A percentile compares a stretch with the other conserved stretches of the same genome.
Conservation (phyloP, 768 basidiomycete genomes). For the Phylloporus sp. region DNA sequence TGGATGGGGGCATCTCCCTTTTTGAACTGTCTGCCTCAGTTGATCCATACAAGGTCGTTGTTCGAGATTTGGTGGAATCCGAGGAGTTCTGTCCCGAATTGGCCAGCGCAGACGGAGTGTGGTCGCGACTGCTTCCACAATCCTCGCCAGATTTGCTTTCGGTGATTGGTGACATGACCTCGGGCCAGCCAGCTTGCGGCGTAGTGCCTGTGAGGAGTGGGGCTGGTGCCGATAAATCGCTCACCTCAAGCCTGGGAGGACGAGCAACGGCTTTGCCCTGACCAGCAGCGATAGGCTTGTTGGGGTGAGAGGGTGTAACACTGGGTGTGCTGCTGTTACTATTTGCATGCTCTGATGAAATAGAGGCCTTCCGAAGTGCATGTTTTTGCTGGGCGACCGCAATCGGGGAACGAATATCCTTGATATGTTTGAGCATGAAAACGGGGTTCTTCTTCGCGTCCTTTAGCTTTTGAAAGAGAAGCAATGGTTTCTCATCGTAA, state of each 20-base stretch:
- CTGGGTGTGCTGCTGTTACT: slow-evolving; percentile 18
- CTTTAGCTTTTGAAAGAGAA: slow-evolving; percentile 96
- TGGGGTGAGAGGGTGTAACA: slow-evolving; percentile 15
- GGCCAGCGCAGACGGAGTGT: slow-evolving; percentile 24
- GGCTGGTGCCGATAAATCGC: slow-evolving; percentile 52
- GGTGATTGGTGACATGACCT: slow-evolving; percentile 57
- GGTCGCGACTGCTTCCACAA: slow-evolving; percentile 36
- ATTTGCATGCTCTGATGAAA: slow-evolving; percentile 25
- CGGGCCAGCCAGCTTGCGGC: slow-evolving; percentile 74
- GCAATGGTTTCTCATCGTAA: slow-evolving; percentile 95
- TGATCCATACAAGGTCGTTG: slow-evolving; percentile 14
- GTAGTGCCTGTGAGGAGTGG: slow-evolving; percentile 55
- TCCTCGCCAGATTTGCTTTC: slow-evolving; percentile 47
- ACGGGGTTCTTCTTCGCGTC: slow-evolving; percentile 97
- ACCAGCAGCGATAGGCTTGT: slow-evolving; percentile 25
- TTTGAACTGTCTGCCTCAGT: slow-evolving; percentile 33
- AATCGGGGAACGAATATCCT: slow-evolving; percentile 94
- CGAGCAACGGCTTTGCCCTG: slow-evolving; percentile 41
- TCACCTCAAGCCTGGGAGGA: slow-evolving; percentile 69
- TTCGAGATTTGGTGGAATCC: slow-evolving; percentile 18
- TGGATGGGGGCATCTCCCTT: slow-evolving; percentile 42
- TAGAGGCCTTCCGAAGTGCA: slow-evolving; percentile 75
- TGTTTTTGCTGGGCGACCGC: slow-evolving; percentile 97
- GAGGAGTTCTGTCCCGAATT: slow-evolving; percentile 30
- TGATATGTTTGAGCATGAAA: slow-evolving; percentile 96